Conservation (phyloP, 2,329 filamentous ascomycete genomes). For the Berkeleyomyces rouxiae region DNA sequence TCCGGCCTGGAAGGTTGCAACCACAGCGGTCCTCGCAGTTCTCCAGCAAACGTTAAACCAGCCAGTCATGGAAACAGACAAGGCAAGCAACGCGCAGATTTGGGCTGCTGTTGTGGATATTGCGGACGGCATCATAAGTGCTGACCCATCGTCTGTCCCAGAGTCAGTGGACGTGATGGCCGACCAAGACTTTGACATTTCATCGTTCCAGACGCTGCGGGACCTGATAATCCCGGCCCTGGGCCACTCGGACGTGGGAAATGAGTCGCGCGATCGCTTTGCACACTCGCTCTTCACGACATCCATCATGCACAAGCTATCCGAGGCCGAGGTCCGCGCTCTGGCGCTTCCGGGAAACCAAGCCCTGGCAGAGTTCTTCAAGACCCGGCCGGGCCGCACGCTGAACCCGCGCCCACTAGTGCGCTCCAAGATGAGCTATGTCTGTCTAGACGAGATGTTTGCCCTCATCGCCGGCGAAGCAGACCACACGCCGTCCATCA, state of each 20-base stretch:
- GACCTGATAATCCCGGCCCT: constrained; percentile 59
- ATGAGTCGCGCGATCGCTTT: constrained; percentile 51
- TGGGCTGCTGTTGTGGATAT: constrained; percentile 55
- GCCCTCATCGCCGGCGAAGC: constrained; percentile 42
- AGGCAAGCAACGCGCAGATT: constrained; percentile 35
- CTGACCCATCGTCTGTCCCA: constrained; percentile 34
- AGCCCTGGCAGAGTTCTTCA: constrained; percentile 35
- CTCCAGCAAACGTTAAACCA: constrained; percentile 48
- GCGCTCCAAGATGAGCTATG: constrained; percentile 59
- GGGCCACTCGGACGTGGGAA: constrained; percentile 46
- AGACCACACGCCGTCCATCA: constrained; percentile 22
- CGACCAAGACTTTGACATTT: constrained; percentile 72
- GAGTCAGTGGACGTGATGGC: constrained; percentile 19
- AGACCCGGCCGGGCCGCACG: constrained; percentile 54
- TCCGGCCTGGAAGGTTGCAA: constrained; percentile 67
- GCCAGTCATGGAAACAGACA: constrained; percentile 24
- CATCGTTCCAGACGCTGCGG: constrained; percentile 51
- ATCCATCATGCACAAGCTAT: constrained; percentile 55
- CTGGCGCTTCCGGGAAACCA: neutral
- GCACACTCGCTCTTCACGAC: constrained; percentile 62
- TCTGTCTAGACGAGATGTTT: constrained; percentile 67
- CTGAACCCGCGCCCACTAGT: constrained; percentile 46
- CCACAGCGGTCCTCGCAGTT: constrained; percentile 50
- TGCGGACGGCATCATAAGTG: constrained; percentile 51
- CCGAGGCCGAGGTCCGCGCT: constrained; percentile 32